Evolutionary conservation across 192 early-diverging fungal species (phyloP), one percentile per base, ranked within the genome.

Genomic region (Gonapodya prolifera): DNA sequence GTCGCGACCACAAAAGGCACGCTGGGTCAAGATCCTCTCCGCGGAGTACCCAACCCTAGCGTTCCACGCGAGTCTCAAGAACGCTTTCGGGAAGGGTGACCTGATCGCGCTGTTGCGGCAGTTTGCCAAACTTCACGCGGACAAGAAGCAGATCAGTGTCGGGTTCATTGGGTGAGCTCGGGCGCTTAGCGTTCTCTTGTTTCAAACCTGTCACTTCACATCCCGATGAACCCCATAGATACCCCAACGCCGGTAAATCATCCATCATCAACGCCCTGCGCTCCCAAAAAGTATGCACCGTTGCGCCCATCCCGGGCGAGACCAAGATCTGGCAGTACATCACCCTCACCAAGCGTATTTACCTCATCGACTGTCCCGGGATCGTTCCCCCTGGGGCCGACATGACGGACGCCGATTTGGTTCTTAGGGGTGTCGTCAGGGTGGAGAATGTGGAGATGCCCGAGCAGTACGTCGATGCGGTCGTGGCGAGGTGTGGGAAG

Each of bases 271-370:
- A 99, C 86, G 97, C 98, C 16, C 85, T 99, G 75, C 89, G 94
- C 77, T 89, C 89, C 76, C 95, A 97, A 84, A 98, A 97, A 86
- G 96, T 98, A 69, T 99, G 98, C 89, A 98, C 89, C 70, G 96
- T 98, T 2, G 98, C 98, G 2, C 98, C 98, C 0, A 91, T 98
- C 80, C 96, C 98, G 32, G 98, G 98, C 34, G 98, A 99, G 84
- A 99, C 98, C 80, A 94, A 92, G 83, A 92, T 96, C 77, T 99
- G 98, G 98, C 98, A 98, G 86, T 99, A 99, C 83, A 97, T 99
- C 35, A 98, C 96, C 18, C 87, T 99, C 80, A 99, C 96, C 89
- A 95, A 95, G 79, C 92, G 94, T 75, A 99, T 99, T 78, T 99
- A 97, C 81, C 86, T 99, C 70, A 98, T 99, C 81, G 98, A 99